These are phyloP conservation scores for Jacaranda copaia DNA, from an alignment of 257 asterid species.

Conservation along the genomic window DNA sequence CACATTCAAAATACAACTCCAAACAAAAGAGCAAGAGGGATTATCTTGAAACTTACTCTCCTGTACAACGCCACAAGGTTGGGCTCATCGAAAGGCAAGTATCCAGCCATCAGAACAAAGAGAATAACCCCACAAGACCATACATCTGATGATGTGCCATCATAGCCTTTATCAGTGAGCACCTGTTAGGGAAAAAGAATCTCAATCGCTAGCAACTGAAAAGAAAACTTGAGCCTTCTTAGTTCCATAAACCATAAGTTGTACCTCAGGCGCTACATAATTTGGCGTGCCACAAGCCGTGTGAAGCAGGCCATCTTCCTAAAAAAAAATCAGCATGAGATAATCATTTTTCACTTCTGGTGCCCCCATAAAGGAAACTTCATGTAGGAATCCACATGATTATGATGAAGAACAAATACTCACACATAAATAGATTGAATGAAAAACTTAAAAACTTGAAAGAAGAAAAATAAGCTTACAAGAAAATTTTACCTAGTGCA, in stretches of 20 bases:
- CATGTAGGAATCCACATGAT: neutral
- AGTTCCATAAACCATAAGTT: slow-evolving; percentile 29
- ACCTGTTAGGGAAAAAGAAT: slow-evolving; percentile 52
- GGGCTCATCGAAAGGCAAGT: slow-evolving; percentile 80
- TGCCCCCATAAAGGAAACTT: slow-evolving; percentile 8
- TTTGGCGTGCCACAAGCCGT: slow-evolving; percentile 92
- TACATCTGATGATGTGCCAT: slow-evolving; percentile 80
- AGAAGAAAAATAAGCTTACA: slow-evolving; percentile 3
- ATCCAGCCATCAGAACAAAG: slow-evolving; percentile 83
- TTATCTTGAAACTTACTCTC: slow-evolving; percentile 52
- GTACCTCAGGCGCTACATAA: slow-evolving; percentile 92
- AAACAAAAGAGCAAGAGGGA: slow-evolving; percentile 22
- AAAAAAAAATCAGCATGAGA: slow-evolving; percentile 37
- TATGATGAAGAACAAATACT: neutral
- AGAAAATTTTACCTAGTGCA: neutral
- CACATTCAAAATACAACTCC: slow-evolving; percentile 23
- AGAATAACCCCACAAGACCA: slow-evolving; percentile 96
- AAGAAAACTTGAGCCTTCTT: slow-evolving; percentile 25
- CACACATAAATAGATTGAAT: neutral
- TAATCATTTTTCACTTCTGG: slow-evolving; percentile 9
- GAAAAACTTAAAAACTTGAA: slow-evolving; percentile 16
- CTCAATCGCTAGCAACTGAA: slow-evolving; percentile 38
- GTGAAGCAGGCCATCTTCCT: slow-evolving; percentile 87
- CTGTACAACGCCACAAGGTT: slow-evolving; percentile 61
- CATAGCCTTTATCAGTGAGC: slow-evolving; percentile 72